phyloP scores from a whole-genome alignment of 768 basidiomycete species.

The Mycena galericulata region DNA sequence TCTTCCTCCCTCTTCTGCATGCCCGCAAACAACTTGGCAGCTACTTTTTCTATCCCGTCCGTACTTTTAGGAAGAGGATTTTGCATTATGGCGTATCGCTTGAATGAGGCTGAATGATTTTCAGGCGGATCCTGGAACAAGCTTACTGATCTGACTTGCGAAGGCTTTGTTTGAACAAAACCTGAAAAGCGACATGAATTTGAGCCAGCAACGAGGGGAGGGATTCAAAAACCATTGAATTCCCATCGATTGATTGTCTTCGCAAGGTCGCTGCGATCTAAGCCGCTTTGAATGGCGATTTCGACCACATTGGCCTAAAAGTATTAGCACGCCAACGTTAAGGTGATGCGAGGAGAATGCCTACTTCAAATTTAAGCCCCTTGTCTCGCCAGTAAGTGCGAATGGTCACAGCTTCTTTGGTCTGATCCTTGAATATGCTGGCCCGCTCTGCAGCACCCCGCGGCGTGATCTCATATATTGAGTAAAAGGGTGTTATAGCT shows the following conservation, averaged over 20 bases:
- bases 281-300: conserved; percentile 40
- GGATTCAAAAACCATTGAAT: conserved; percentile 45
- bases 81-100: conserved; percentile 51
- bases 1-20: conserved; percentile 57
- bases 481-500: conserved; percentile 61
- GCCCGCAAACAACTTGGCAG: conserved; percentile 47
- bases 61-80: conserved; percentile 48
- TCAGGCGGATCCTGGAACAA: background rate
- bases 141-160: conserved; percentile 50
- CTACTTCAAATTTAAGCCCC: conserved; percentile 16
- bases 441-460: conserved; percentile 40
- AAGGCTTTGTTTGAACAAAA: conserved; percentile 46
- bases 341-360: background rate
- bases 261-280: conserved; percentile 49
- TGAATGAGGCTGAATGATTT: background rate
- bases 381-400: conserved; percentile 44
- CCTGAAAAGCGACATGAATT: conserved; percentile 34
- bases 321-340: background rate
- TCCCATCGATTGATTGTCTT: conserved; percentile 55
- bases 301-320: conserved; percentile 51
- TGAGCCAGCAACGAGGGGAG: background rate
- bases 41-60: conserved; percentile 48
- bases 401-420: conserved; percentile 47
- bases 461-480: conserved; percentile 52
- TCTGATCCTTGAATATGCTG: conserved; percentile 45